phyloP scores from a whole-genome alignment of 2,329 filamentous ascomycete genomes.

The Magnaporthiopsis poae region DNA sequence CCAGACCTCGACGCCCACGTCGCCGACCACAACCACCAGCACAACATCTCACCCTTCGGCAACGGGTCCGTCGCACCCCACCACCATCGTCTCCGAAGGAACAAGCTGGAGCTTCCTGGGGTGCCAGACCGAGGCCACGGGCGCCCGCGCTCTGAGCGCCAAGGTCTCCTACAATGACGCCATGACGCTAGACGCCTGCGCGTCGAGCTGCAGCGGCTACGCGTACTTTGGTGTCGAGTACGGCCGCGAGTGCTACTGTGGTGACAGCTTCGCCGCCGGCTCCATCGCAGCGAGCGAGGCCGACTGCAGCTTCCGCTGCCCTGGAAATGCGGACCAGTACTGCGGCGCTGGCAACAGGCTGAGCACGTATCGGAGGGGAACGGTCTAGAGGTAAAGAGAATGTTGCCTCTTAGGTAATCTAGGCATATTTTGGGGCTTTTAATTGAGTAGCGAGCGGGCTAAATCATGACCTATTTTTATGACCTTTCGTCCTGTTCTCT shows the following conservation, averaged over 20 bases:
- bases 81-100: constrained; percentile 26
- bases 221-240: constrained; percentile 41
- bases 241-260: constrained; percentile 43
- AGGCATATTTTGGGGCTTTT: background rate
- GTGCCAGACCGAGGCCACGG: constrained; percentile 46
- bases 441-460: background rate
- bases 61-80: constrained; percentile 30
- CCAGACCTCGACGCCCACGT: background rate
- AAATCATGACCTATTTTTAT: background rate
- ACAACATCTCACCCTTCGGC: constrained; percentile 2
- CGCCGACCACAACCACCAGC: background rate
- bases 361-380: constrained; percentile 11
- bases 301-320: constrained; percentile 33
- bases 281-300: constrained; percentile 18
- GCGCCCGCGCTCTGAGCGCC: constrained; percentile 46
- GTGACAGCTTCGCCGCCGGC: constrained; percentile 14
- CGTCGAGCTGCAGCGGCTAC: constrained; percentile 36
- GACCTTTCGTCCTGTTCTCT: too few species aligned
- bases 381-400: background rate
- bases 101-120: constrained; percentile 29
- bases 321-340: constrained; percentile 25
- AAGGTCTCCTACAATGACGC: constrained; percentile 28
- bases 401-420: background rate
- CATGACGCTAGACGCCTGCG: constrained; percentile 41
- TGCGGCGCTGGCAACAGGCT: constrained; percentile 32